Base-by-base conservation (phyloP, 805 yeast species). In the Tetrapisispora pingtungensis region DNA sequence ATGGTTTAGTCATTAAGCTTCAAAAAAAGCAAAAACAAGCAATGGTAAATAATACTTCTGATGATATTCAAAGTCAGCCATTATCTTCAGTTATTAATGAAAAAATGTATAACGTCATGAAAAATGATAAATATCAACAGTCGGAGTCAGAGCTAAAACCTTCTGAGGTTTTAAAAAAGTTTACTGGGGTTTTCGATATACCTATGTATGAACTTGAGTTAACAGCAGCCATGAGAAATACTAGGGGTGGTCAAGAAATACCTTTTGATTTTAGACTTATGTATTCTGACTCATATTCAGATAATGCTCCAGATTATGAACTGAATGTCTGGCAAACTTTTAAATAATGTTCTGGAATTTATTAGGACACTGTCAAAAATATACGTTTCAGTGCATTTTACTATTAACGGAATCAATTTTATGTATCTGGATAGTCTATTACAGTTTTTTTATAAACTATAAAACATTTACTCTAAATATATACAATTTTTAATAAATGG, bases 1-100 rank as follows among this genome's bases (percentile, higher is more conserved):
- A 55, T 35, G 65, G 65, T 8, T 54, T 59, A 1, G 50, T 58
- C 15, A 44, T 62, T 13, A 51, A 53, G 44, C 48, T 61, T 13
- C 61, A 59, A 36, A 54, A 45, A 5, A 49, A 44, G 27, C 22
- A 37, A 10, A 17, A 26, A 3, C 33, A 28, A 7, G 27, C 17
- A 8, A 28, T 17, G 13, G 5, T 39, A 14, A 26, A 39, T n/a
- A 30, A 22, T 14, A 5, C 6, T n/a, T 5, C 31, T 12, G 15
- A 12, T 4, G 15, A 36, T n/a, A n/a, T 37, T 5, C 10, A 28
- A 12, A 27, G 13, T 27, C 17, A 27, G 8, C 7, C 26, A 15
- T 15, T 37, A 28, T 32, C 17, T 27, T 27, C 40, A 7, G 33
- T 13, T 2, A 37, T 37, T 13, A 37, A 37, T 18, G 40, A 37